Conservation (phyloP, 2,329 filamentous ascomycete genomes). For the Cercospora canescens region DNA sequence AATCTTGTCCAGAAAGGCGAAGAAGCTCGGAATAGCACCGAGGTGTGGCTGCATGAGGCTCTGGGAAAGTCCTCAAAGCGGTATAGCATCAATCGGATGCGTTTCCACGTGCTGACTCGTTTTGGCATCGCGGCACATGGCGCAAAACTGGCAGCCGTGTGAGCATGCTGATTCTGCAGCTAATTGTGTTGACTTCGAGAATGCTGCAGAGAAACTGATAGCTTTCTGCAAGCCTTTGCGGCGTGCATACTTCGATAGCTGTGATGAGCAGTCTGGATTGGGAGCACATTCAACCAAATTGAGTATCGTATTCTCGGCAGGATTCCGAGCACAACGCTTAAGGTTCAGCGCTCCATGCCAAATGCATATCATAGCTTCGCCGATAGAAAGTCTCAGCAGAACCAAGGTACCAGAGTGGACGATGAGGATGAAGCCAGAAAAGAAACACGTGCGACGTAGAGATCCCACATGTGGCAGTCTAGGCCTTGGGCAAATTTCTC, state of each 20-base stretch:
- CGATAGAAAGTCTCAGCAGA: background rate
- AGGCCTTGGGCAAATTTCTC: background rate
- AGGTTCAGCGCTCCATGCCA: background rate
- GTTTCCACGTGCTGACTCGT: slow-evolving; percentile 1
- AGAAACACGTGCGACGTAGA: background rate
- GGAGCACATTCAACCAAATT: background rate
- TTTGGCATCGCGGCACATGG: background rate
- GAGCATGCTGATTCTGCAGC: background rate
- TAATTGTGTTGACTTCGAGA: background rate
- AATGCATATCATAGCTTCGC: background rate
- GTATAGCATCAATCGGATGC: background rate
- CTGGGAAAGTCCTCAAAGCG: background rate
- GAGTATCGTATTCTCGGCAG: background rate
- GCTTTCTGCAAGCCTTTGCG: background rate
- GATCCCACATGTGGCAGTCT: background rate
- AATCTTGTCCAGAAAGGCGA: background rate
- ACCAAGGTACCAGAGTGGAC: background rate
- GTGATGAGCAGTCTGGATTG: background rate
- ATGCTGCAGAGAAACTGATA: background rate
- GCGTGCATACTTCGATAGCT: background rate
- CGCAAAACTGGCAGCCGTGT: background rate
- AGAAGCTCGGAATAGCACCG: background rate
- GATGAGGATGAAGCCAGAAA: background rate
- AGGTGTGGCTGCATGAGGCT: background rate
- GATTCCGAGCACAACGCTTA: background rate